Evolutionary conservation across 2,329 filamentous ascomycete species (phyloP), one percentile per base, ranked within the genome.

Genomic region (Talaromyces sp.): DNA sequence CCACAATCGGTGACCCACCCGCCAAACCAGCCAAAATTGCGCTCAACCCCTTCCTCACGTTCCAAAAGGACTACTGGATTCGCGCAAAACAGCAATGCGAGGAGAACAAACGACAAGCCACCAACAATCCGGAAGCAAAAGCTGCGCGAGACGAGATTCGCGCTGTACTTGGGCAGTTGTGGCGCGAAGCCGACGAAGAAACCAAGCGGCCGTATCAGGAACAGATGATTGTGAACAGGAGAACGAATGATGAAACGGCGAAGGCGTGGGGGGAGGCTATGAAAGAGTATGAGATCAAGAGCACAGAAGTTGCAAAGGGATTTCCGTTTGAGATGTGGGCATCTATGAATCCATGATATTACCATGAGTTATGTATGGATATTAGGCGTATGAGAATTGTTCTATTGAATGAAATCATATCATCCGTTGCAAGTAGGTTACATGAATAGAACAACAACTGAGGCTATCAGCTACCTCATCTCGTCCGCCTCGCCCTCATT

Each of bases 11-110:
- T n/a, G 86, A 90, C 19, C 35, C 58, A 33, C 87, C 90, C 3
- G 91, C 85, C 64, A 89, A 87, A 61, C 93, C 94, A 4, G 80
- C 83, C 61, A 91, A 94, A 69, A 85, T 89, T 0, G 87, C 89
- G 0, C 87, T 90, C 3, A 98, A 96, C 73, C 90, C 94, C 0
- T 98, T 97, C 77, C 84, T 96, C 33, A 84, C 97, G 59, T 99
- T 91, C 78, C 94, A 93, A 74, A 96, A 93, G 70, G 89, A 88
- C 71, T 83, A 85, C 68, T 90, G 87, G 87, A 80, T 83, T 52
- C 80, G 81, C 45, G 86, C 85, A 69, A 88, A 88, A 73, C 78
- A 85, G 3, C 85, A 90, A 71, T 90, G 88, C 72, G 88, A 92
- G n/a, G 86, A 89, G 61, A 86, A 85, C n/a, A 86, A 89, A 33